These are phyloP conservation scores for Rhinocladiella similis DNA, from an alignment of 2,329 filamentous ascomycete genomes.

Conservation along the genomic window DNA sequence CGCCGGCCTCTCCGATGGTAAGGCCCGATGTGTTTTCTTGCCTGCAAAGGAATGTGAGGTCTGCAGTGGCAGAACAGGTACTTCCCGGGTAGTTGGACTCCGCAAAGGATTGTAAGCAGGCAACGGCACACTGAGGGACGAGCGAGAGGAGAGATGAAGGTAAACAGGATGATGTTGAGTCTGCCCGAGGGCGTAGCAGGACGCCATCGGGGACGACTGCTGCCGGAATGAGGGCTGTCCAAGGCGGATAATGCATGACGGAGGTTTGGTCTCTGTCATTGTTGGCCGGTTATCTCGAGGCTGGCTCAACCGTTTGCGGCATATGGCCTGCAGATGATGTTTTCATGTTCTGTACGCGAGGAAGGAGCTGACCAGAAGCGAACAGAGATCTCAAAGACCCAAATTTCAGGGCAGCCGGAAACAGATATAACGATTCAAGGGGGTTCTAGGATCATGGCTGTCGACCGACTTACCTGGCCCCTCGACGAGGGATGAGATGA, in stretches of 20 bases:
- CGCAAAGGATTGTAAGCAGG: conserved; percentile 65
- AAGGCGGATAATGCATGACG: conserved; percentile 18
- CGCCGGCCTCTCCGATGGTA: conserved; percentile 69
- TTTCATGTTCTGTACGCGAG: neutral
- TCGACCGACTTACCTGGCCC: conserved; percentile 16
- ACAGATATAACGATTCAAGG: conserved; percentile 14
- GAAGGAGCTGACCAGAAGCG: conserved; percentile 3
- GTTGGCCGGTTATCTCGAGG: conserved; percentile 16
- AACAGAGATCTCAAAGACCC: neutral
- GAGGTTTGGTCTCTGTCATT: conserved; percentile 21
- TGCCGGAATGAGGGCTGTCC: conserved; percentile 16
- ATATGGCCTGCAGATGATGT: conserved; percentile 14
- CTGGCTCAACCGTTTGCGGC: conserved; percentile 20
- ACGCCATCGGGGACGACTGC: conserved; percentile 6
- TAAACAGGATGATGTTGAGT: conserved; percentile 24
- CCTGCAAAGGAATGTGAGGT: conserved; percentile 65
- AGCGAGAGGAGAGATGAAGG: conserved; percentile 22
- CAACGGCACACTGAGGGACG: conserved; percentile 54
- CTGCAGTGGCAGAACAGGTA: conserved; percentile 51
- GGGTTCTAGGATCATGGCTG: conserved; percentile 5
- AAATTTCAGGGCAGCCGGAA: neutral
- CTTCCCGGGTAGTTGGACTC: conserved; percentile 56
- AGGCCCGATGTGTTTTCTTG: conserved; percentile 60
- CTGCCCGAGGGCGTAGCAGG: conserved; percentile 11
- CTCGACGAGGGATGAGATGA: conserved; percentile 12